Conservation (phyloP, 2,329 filamentous ascomycete genomes). For the Sporothrix phasma region DNA sequence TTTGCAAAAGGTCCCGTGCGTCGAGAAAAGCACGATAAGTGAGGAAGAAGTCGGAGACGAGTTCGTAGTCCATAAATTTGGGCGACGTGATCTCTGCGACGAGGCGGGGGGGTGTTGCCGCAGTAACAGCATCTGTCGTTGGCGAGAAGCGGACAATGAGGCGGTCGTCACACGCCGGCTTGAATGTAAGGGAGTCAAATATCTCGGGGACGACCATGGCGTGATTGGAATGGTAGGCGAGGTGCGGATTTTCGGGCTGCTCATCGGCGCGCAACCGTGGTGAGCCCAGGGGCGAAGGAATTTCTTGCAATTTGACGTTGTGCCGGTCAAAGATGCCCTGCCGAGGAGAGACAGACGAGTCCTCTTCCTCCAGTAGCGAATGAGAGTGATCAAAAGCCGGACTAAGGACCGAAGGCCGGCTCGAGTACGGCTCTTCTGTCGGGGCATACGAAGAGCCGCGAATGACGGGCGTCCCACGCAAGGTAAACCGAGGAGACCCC, state of each 20-base stretch:
- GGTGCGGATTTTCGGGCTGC: neutral
- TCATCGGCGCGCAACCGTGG: conserved; percentile 28
- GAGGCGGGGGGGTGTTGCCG: conserved; percentile 80
- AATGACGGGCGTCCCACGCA: conserved; percentile 64
- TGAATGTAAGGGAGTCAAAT: conserved; percentile 71
- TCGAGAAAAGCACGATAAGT: conserved; percentile 86
- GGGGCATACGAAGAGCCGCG: conserved; percentile 73
- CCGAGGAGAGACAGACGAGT: conserved; percentile 16
- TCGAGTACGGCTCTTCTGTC: conserved; percentile 60
- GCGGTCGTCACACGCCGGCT: conserved; percentile 68
- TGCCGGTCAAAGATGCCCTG: conserved; percentile 7
- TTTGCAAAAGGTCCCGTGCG: conserved; percentile 63
- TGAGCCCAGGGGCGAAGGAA: conserved; percentile 17
- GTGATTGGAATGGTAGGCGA: conserved; percentile 36
- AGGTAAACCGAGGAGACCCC: conserved; percentile 71
- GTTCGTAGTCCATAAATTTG: conserved; percentile 89
- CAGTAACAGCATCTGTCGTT: conserved; percentile 63
- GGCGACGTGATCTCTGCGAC: conserved; percentile 96
- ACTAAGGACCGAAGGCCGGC: conserved; percentile 31
- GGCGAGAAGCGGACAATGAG: conserved; percentile 74
- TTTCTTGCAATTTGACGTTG: neutral
- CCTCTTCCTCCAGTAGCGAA: conserved; percentile 32
- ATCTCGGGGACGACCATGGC: conserved; percentile 59
- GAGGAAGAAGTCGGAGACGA: conserved; percentile 95
- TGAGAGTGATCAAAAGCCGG: neutral